These are phyloP conservation scores for Crithidia brevicula DNA, from an alignment of 208 protist genomes.

Conservation along the genomic window DNA sequence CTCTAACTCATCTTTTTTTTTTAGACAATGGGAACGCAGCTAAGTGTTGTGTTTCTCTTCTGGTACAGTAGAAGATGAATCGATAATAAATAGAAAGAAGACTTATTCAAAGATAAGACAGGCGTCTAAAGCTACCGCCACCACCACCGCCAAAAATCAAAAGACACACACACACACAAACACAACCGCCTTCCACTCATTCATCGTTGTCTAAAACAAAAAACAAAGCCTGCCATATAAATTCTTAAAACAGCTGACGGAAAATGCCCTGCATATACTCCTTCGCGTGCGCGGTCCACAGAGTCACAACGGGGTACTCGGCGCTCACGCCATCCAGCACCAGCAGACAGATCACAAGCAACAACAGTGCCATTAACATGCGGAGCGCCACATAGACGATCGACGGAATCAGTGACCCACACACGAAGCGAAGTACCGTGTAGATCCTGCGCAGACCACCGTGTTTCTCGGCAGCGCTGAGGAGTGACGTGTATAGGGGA, in stretches of 20 bases:
- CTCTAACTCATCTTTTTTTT: no score
- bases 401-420: background rate
- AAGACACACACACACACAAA: no score
- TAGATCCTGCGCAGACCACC: background rate
- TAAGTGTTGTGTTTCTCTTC: no score
- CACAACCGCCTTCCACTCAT: no score
- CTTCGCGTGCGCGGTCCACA: background rate
- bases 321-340: slow-evolving; percentile 6
- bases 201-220: no score
- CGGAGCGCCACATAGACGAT: background rate
- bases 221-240: background rate
- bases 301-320: slow-evolving; percentile 1
- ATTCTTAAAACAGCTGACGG: no score
- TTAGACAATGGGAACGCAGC: no score
- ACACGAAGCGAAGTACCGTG: background rate
- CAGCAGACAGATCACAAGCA: slow-evolving; percentile 5
- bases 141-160: no score
- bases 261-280: background rate
- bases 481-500: slow-evolving; percentile 5
- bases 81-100: no score
- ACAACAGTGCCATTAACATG: background rate
- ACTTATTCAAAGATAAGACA: no score
- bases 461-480: slow-evolving; percentile 2
- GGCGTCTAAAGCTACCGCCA: no score
- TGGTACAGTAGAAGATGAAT: no score